Evolutionary conservation across 345 rosid species (phyloP).

Genomic region (Streptanthus diversifolius): DNA sequence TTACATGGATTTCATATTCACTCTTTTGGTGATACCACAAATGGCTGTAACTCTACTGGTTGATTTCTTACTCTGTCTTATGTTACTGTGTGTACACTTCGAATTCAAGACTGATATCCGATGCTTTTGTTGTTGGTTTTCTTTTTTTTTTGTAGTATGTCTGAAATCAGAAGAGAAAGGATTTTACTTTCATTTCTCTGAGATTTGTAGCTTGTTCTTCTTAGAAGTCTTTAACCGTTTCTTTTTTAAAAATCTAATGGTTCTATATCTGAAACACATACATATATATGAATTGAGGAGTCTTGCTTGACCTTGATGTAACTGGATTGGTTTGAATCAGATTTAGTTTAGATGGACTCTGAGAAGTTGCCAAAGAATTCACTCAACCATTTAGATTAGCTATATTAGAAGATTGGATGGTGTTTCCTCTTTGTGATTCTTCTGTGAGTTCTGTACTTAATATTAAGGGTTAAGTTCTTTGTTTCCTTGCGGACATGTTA

Average conservation of each 20-base stretch:
- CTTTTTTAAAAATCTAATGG: neutral
- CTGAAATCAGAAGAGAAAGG: neutral
- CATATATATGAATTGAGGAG: neutral
- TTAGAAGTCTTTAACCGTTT: neutral
- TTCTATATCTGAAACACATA: neutral
- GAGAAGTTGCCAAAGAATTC: neutral
- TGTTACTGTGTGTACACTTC: neutral
- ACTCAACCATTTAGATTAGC: slow-evolving; percentile 3
- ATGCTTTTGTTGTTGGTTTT: neutral
- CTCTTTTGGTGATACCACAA: slow-evolving; percentile 88
- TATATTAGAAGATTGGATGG: neutral
- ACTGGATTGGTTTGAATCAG: neutral
- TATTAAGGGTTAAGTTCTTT: neutral
- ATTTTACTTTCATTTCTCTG: neutral
- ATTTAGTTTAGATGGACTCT: neutral
- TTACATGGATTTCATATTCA: slow-evolving; percentile 90
- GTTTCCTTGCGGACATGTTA: neutral
- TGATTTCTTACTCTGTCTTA: neutral
- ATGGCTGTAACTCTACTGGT: slow-evolving; percentile 98
- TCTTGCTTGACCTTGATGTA: slow-evolving; percentile 5
- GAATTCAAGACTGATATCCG: neutral
- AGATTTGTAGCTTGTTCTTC: neutral
- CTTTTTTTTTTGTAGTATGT: neutral
- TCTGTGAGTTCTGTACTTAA: neutral
- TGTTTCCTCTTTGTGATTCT: neutral